phyloP scores from a whole-genome alignment of 345 rosid species.

The Pistacia vera region DNA sequence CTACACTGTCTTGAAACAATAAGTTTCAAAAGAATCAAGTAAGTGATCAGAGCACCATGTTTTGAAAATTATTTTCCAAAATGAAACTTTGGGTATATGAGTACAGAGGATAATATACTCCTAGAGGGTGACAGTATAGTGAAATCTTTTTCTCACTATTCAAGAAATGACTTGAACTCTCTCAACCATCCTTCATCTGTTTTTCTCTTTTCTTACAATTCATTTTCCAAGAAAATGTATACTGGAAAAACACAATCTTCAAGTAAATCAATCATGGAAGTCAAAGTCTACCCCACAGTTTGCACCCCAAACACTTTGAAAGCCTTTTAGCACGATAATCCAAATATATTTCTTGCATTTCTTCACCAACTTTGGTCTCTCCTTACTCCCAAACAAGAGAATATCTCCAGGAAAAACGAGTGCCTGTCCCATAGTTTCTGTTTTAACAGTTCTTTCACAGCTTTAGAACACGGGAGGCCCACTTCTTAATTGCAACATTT shows the following conservation, averaged over 20 bases:
- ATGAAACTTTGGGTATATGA: conserved; percentile 33
- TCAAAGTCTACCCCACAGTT: conserved; percentile 29
- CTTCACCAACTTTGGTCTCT: conserved; percentile 32
- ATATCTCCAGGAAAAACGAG: conserved; percentile 27
- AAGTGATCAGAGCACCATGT: conserved; percentile 15
- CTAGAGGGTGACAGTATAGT: conserved; percentile 8
- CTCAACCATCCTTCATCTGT: neutral
- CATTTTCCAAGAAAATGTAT: conserved; percentile 29
- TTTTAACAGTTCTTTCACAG: conserved; percentile 21
- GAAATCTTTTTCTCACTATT: conserved; percentile 28
- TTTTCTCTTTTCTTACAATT: conserved; percentile 6
- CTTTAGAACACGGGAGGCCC: conserved; percentile 18
- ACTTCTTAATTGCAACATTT: conserved; percentile 49
- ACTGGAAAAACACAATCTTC: conserved; percentile 29
- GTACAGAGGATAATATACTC: conserved; percentile 29
- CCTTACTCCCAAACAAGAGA: conserved; percentile 47
- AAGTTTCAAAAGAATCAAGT: conserved; percentile 27
- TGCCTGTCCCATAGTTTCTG: neutral
- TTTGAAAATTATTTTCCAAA: conserved; percentile 18
- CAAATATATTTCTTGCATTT: conserved; percentile 37
- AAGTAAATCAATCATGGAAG: conserved; percentile 31
- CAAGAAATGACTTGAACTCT: conserved; percentile 31
- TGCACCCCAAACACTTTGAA: conserved; percentile 23
- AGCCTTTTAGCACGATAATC: conserved; percentile 45
- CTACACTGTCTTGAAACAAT: conserved; percentile 9